Evolutionary conservation across 306 rosid genomes (phyloP).

Genomic region (Prunus davidiana): DNA sequence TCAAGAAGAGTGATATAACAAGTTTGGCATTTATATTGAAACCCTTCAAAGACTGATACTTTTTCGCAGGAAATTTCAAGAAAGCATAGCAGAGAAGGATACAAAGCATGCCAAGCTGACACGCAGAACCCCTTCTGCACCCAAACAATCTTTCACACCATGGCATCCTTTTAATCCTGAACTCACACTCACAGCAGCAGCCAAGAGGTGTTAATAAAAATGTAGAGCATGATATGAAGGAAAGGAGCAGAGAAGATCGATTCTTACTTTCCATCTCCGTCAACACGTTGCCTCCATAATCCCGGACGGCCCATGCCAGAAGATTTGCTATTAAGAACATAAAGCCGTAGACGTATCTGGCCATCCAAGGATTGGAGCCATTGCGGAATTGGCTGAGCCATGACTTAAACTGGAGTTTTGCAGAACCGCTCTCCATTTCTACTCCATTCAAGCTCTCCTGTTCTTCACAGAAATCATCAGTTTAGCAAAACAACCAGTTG

Average conservation of each 20-base stretch:
- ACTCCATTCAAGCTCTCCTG: slow-evolving; percentile 20
- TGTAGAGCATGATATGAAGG: background rate
- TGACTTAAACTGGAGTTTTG: slow-evolving; percentile 33
- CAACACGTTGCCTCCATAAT: slow-evolving; percentile 54
- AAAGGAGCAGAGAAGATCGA: slow-evolving; percentile 9
- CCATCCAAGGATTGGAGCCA: slow-evolving; percentile 91
- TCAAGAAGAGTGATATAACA: background rate
- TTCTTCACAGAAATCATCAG: background rate
- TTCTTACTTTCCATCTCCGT: slow-evolving; percentile 64
- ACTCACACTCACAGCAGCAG: background rate
- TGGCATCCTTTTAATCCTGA: slow-evolving; percentile 74
- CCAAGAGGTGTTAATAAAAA: slow-evolving; percentile 9
- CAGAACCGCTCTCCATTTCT: slow-evolving; percentile 43
- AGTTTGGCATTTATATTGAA: background rate
- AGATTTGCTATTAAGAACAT: slow-evolving; percentile 68
- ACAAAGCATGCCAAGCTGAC: slow-evolving; percentile 97
- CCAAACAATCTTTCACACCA: slow-evolving; percentile 66
- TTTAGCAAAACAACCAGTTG: slow-evolving; percentile 18
- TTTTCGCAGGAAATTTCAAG: background rate
- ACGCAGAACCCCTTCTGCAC: slow-evolving; percentile 89
- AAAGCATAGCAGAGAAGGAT: slow-evolving; percentile 49
- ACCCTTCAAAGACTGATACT: background rate
- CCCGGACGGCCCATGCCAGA: slow-evolving; percentile 93
- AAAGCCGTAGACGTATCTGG: slow-evolving; percentile 86
- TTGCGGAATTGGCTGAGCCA: slow-evolving; percentile 70